Conservation (phyloP, 805 yeast genomes). For the Maudiozyma barnettii region DNA sequence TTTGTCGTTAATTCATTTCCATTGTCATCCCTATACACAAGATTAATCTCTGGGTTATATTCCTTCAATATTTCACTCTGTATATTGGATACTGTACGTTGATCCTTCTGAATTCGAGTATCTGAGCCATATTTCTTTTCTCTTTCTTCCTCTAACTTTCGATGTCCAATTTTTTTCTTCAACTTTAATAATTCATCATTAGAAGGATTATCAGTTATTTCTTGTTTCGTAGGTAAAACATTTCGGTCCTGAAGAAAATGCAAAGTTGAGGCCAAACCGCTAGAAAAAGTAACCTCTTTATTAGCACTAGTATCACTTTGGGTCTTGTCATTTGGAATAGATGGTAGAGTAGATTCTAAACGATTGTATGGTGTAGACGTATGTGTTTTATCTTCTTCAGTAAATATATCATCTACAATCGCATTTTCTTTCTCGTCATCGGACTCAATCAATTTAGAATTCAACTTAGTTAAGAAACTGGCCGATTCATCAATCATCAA, state of each 20-base stretch:
- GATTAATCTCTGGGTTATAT: conserved; percentile 36
- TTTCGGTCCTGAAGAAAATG: conserved; percentile 15
- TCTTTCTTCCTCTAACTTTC: conserved; percentile 4
- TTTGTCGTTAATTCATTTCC: conserved; percentile 54
- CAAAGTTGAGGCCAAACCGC: conserved; percentile 25
- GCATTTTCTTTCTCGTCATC: neutral
- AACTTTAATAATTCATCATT: conserved; percentile 3
- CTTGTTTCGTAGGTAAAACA: conserved; percentile 6
- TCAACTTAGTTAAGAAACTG: conserved; percentile 18
- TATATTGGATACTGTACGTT: conserved; percentile 8
- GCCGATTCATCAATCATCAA: conserved; percentile 36
- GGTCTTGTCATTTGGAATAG: too few relatives aligned
- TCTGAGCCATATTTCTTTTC: conserved; percentile 12
- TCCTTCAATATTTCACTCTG: conserved; percentile 28
- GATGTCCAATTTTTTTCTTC: conserved; percentile 6
- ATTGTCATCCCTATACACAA: conserved; percentile 53
- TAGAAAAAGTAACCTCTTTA: conserved; percentile 13
- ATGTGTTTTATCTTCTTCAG: neutral
- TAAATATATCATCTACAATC: neutral
- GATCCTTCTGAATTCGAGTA: conserved; percentile 19
- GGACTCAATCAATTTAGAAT: neutral
- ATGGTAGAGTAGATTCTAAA: too few relatives aligned
- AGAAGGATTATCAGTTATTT: neutral
- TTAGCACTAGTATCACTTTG: neutral
- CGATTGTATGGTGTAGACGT: neutral